Base-by-base conservation (phyloP, 2,329 filamentous ascomycete genomes). In the Bipolaris sorokiniana region DNA sequence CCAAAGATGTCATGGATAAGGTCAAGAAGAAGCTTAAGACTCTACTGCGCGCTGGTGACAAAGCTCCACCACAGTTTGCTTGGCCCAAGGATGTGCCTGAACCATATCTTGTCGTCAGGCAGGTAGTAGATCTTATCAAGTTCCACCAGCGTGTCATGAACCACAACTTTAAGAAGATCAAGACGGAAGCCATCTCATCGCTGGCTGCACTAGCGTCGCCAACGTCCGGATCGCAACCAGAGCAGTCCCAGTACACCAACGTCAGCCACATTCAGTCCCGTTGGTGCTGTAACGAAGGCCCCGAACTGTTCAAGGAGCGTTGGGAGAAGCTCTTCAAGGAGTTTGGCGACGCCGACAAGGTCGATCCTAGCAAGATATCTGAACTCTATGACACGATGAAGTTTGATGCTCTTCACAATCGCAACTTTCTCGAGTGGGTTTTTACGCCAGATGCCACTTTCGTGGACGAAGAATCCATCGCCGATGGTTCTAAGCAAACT, bases 361-460 rank as follows among this genome's bases (percentile, higher is more conserved):
- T 98, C 16, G 95, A 99, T 76, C 96, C 96, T 16, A 97, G 93
- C 82, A 99, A 99, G 80, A 94, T 99, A 61, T 97, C 92, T 5
- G 95, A 99, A 79, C 84, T 99, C 2, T 99, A 99, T 76, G 95
- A 99, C 76, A 98, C 94, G 18, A 98, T 99, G 95, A 99, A 99
- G 77, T 99, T 98, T 64, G 95, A 99, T 75, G 95, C 95, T 1
- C 83, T 99, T 13, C 96, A 99, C 78, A 99, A 99, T 73, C 88
- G 95, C 2, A 91, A 92, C 61, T 99, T 99, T 70, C 81, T 99
- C 3, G 95, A 99, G 76, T 98, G 95, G 91, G 90, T 97, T 0
- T 99, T 99, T 68, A 96, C 92, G 15, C 95, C 95, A 1, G 88
- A 91, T 33, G 88, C 87, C 68, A 84, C 83, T 56, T 91, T 96